Conservation (phyloP, 495 filamentous ascomycete species). For the Penicillium alfredii region DNA sequence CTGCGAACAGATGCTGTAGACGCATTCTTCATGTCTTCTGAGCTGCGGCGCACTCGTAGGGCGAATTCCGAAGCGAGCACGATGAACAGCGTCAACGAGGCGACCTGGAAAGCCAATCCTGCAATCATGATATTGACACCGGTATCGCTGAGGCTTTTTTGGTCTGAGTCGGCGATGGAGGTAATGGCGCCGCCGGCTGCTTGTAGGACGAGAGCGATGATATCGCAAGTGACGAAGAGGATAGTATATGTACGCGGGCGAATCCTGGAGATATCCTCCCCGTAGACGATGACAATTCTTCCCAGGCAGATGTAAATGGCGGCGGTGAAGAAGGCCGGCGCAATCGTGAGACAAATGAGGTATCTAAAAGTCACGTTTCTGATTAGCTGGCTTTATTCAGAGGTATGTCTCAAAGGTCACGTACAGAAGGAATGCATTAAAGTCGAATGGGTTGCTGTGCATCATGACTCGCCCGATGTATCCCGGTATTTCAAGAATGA, state of each 20-base stretch:
- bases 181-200: constrained; percentile 49
- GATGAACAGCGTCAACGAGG: constrained; percentile 48
- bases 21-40: constrained; percentile 6
- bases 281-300: constrained; percentile 46
- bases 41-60: constrained; percentile 28
- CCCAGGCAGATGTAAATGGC: constrained; percentile 52
- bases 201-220: constrained; percentile 51
- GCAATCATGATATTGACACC: constrained; percentile 52
- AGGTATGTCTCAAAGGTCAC: constrained; percentile 5
- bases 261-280: constrained; percentile 42
- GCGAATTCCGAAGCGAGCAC: constrained; percentile 45
- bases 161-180: constrained; percentile 31
- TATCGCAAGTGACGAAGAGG: constrained; percentile 48
- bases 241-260: constrained; percentile 45
- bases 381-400: constrained; percentile 5
- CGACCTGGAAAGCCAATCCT: constrained; percentile 49
- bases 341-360: constrained; percentile 49
- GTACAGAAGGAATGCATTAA: constrained; percentile 35
- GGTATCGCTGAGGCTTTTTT: constrained; percentile 14
- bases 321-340: constrained; percentile 51
- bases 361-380: constrained; percentile 23
- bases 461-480: constrained; percentile 35
- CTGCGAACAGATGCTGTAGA: constrained; percentile 2
- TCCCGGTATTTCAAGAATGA: constrained; percentile 35
- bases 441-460: constrained; percentile 34